Percentiles rank a stretch among this genome's conserved stretches.
These are phyloP conservation scores for Sistotremastrum niveocremeum DNA, from an alignment of 768 basidiomycete species.

Conservation along the genomic window DNA sequence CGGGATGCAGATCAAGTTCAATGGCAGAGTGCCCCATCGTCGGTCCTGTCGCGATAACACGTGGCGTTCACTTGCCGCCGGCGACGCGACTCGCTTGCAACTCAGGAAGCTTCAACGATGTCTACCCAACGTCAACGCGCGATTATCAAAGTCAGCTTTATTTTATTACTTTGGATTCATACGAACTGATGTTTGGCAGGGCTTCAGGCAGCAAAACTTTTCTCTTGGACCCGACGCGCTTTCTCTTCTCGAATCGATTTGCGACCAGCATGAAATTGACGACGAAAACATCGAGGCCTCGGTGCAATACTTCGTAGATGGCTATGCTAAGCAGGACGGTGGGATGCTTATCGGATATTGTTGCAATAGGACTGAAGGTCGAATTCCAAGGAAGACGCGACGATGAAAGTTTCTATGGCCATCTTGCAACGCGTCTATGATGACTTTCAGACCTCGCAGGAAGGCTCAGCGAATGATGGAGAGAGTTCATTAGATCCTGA, in stretches of 20 bases:
- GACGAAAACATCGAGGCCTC: constrained; percentile 61
- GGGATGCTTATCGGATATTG: constrained; percentile 5
- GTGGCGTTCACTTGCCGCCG: constrained; percentile 2
- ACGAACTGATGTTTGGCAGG: constrained; percentile 26
- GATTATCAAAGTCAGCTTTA: constrained; percentile 28
- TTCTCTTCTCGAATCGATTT: constrained; percentile 54
- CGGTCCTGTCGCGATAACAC: constrained; percentile 5
- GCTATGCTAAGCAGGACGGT: constrained; percentile 88
- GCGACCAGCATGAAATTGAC: constrained; percentile 56
- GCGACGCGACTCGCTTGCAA: neutral
- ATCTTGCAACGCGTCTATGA: constrained; percentile 65
- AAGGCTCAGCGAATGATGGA: constrained; percentile 29
- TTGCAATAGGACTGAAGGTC: neutral
- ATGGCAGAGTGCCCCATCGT: constrained; percentile 30
- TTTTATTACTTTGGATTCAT: neutral
- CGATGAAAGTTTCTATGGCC: constrained; percentile 66
- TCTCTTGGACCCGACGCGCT: constrained; percentile 72
- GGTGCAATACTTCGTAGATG: constrained; percentile 68
- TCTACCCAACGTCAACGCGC: constrained; percentile 24
- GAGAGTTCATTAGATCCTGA: constrained; percentile 66
- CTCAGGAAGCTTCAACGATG: constrained; percentile 15
- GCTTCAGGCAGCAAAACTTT: constrained; percentile 81
- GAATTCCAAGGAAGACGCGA: constrained; percentile 38
- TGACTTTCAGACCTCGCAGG: constrained; percentile 52
- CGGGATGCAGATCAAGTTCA: constrained; percentile 66